Conservation (phyloP, 352 stramenopile species). For the Bremia lactucae region DNA sequence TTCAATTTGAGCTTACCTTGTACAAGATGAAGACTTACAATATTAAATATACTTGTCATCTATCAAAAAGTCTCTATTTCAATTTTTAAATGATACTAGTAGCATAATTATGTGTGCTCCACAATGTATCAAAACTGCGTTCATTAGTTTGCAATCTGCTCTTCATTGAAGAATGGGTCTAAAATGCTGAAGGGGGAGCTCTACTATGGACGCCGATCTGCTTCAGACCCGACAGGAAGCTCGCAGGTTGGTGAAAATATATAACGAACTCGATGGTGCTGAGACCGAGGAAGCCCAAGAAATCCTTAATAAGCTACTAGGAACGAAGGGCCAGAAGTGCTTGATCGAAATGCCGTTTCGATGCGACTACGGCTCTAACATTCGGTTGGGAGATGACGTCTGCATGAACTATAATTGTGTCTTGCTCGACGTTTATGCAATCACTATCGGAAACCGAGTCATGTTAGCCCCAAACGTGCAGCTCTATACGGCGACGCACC, state of each 20-base stretch:
- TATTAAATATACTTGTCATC: too few relatives aligned
- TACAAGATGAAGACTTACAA: too few relatives aligned
- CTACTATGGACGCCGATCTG: constrained; percentile 31
- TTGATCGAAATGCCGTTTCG: constrained; percentile 78
- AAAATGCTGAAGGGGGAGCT: constrained; percentile 59
- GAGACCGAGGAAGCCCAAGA: constrained; percentile 16
- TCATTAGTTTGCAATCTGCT: too few relatives aligned
- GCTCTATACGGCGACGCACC: constrained; percentile 78
- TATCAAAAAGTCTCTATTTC: too few relatives aligned
- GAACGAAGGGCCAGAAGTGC: constrained; percentile 26
- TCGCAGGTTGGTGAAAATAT: constrained; percentile 25
- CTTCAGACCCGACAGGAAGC: constrained; percentile 25
- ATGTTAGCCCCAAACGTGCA: constrained; percentile 68
- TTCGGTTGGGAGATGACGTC: constrained; percentile 57
- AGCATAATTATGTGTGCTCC: too few relatives aligned
- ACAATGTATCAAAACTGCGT: too few relatives aligned
- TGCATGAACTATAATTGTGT: constrained; percentile 87
- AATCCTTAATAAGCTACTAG: constrained; percentile 31
- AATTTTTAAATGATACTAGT: too few relatives aligned
- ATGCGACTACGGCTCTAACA: constrained; percentile 84
- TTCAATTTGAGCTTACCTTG: too few relatives aligned
- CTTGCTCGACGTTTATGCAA: constrained; percentile 68
- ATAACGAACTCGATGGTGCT: constrained; percentile 28
- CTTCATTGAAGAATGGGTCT: too few relatives aligned
- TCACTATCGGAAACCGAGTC: constrained; percentile 66